A percentile compares a stretch with the other conserved stretches of the same genome.
Conservation (phyloP, 1,284 basidiomycete genomes). For the Cutaneotrichosporon dermatis region DNA sequence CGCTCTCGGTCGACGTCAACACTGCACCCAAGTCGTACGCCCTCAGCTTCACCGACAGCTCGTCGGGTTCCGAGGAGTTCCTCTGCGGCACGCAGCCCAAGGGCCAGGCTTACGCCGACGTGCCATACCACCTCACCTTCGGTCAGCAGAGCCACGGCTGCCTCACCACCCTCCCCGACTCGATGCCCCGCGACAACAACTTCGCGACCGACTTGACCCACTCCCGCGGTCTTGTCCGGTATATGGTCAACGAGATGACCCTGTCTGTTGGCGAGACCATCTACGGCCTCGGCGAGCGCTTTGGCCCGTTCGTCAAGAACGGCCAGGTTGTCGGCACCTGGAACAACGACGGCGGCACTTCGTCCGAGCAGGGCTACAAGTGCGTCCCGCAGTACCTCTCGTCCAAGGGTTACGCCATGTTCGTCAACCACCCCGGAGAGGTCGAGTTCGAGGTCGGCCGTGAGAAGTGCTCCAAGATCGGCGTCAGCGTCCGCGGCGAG, state of each 20-base stretch:
- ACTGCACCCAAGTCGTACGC: constrained; percentile 38
- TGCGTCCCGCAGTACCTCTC: constrained; percentile 43
- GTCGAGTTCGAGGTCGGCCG: constrained; percentile 65
- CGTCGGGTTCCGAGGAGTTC: constrained; percentile 3
- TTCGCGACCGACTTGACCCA: constrained; percentile 7
- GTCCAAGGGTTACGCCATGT: constrained; percentile 65
- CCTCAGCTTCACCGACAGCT: constrained; percentile 50
- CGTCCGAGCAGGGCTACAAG: constrained; percentile 66
- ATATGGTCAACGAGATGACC: constrained; percentile 64
- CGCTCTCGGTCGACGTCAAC: constrained; percentile 33
- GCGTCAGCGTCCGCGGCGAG: constrained; percentile 61
- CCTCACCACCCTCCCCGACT: constrained; percentile 53
- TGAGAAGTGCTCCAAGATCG: constrained; percentile 68
- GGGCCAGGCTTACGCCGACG: constrained; percentile 62
- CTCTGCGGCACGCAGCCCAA: constrained; percentile 53
- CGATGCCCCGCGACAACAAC: constrained; percentile 15
- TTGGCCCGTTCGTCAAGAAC: constrained; percentile 69
- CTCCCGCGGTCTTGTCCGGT: constrained; percentile 40
- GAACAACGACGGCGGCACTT: constrained; percentile 56
- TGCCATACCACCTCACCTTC: constrained; percentile 61
- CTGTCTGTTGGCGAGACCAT: constrained; percentile 66
- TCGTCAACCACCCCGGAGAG: constrained; percentile 69
- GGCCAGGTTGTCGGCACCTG: constrained; percentile 62
- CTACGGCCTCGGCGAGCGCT: constrained; percentile 65
- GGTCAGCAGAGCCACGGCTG: constrained; percentile 60